Conservation (phyloP, 2,329 filamentous ascomycete genomes). For the Ceratocystis alfenasii region DNA sequence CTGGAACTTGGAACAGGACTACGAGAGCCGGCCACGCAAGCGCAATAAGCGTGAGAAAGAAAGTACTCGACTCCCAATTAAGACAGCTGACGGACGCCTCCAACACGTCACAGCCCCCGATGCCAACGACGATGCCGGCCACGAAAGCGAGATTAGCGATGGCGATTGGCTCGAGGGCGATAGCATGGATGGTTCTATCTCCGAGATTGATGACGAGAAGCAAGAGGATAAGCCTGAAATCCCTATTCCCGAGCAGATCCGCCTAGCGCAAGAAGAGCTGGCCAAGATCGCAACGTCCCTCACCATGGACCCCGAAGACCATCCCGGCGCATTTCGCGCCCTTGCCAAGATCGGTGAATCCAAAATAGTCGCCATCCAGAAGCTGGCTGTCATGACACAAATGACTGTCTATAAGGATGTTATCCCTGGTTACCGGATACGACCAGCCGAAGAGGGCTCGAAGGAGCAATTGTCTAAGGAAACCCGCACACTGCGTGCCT, state of each 20-base stretch:
- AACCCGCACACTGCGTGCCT: constrained; percentile 66
- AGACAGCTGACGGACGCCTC: constrained; percentile 64
- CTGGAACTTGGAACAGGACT: constrained; percentile 88
- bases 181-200: constrained; percentile 42
- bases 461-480: constrained; percentile 82
- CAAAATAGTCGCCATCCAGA: constrained; percentile 61
- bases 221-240: constrained; percentile 48
- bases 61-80: constrained; percentile 69
- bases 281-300: constrained; percentile 68
- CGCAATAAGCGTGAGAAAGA: constrained; percentile 61
- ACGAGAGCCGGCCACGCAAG: constrained; percentile 69
- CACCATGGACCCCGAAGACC: constrained; percentile 88
- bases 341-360: constrained; percentile 63
- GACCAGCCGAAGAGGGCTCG: constrained; percentile 62
- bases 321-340: constrained; percentile 65
- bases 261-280: constrained; percentile 82
- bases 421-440: constrained; percentile 91
- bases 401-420: constrained; percentile 88
- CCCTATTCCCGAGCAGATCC: constrained; percentile 65
- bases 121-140: constrained; percentile 48
- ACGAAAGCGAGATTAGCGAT: constrained; percentile 38
- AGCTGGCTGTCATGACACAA: constrained; percentile 76
- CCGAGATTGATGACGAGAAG: constrained; percentile 36
- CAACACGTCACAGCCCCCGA: constrained; percentile 48
- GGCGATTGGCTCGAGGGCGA: constrained; percentile 49